A percentile compares a stretch with the other conserved stretches of the same genome.
phyloP scores from a whole-genome alignment of 2,329 filamentous ascomycete species.

The Claviceps sp. region DNA sequence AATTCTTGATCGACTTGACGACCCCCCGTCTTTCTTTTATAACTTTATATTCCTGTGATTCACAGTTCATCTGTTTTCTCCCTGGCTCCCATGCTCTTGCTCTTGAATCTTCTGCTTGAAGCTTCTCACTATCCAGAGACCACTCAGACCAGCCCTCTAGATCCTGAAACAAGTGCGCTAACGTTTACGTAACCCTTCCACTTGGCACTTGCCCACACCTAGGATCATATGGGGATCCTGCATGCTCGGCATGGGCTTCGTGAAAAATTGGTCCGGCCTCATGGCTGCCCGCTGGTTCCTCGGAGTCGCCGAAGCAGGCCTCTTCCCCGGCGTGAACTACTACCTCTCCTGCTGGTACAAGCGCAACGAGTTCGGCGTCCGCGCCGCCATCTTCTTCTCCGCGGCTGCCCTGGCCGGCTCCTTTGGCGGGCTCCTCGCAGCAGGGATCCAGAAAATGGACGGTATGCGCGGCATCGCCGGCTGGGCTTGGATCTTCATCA shows the following conservation, averaged over 20 bases:
- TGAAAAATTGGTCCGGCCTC: constrained; percentile 47
- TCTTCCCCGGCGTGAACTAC: constrained; percentile 67
- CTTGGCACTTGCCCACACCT: not conserved
- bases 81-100: no score
- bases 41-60: no score
- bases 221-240: constrained; percentile 51
- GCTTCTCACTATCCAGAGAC: no score
- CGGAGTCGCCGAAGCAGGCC: constrained; percentile 59
- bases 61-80: no score
- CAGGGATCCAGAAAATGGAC: constrained; percentile 57
- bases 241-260: constrained; percentile 59
- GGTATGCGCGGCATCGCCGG: constrained; percentile 43
- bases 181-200: no score
- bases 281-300: constrained; percentile 59
- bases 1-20: no score
- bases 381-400: constrained; percentile 72
- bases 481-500: constrained; percentile 55
- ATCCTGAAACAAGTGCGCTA: no score
- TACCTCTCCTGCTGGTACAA: constrained; percentile 79
- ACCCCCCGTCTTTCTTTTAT: no score
- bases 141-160: no score
- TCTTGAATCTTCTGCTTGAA: no score
- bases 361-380: constrained; percentile 64
- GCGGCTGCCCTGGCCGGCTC: constrained; percentile 68
- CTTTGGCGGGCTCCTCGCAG: constrained; percentile 61